Evolutionary conservation across 1,284 basidiomycete species (phyloP), one percentile per base, ranked within the genome.

Genomic region (Apiotrichum domesticum): DNA sequence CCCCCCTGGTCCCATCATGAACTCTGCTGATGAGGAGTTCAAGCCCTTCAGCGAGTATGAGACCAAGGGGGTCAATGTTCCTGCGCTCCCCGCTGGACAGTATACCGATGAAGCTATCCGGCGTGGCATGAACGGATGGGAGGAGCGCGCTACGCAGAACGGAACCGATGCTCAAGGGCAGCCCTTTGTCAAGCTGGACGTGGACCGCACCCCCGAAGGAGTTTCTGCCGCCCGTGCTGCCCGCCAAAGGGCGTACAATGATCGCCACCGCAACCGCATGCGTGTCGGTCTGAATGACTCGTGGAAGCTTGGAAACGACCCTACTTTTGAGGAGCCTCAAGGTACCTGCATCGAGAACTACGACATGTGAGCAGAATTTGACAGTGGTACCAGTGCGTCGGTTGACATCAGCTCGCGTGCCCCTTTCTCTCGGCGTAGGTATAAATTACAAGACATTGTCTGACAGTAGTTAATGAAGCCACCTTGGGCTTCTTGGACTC

Each of bases 341-440:
- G 52, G 51, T 0, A 68, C 70, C 4, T 63, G 57, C 35, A 45
- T 35, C 3, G 55, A 60, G 3, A 51, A 59, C n/a, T 63, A 55
- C 40, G 57, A 63, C 42, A 9, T 58, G 72, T 72, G 45, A 55
- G 70, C 61, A 6, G 2, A 10, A 3, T 6, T 5, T 14, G 10
- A 13, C 8, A 7, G 13, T 35, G 21, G 21, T 21, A 21, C 21
- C 37, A 4, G n/a, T 6, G 9, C 21, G 4, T 6, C 5, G n/a
- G 46, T 56, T 61, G 46, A 63, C 54, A 3, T 3, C 46, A 67
- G 66, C 10, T 54, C 64, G 9, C 57, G 57, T 9, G 65, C 70
- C 2, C 72, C 72, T 1, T 74, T 72, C 58, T 41, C 51, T 1
- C 58, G 72, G 44, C 48, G 71, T 73, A 46, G 42, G 69, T 57